Evolutionary conservation across 371 early-diverging fungal species (phyloP), one percentile per base, ranked within the genome.

Genomic region (Cokeromyces recurvatus): DNA sequence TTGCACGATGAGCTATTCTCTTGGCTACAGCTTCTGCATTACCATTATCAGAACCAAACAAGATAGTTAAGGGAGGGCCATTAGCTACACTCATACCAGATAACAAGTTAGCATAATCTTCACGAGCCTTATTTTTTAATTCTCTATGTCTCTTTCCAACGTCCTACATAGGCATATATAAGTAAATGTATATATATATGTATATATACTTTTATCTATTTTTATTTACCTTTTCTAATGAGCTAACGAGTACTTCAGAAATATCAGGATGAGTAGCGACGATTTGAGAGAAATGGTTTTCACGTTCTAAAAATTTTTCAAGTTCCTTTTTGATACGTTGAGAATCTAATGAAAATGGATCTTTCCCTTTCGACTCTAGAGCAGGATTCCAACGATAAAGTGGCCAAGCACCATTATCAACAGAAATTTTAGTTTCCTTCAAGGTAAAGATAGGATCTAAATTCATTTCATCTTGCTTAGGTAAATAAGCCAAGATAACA

Each of bases 331-430:
- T 88, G 66, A 92, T 82, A 60, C 81, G 79, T 56, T 87, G 90
- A 27, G 91, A 92, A 62, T 94, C 94, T 29, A 94, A 71, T 39
- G 71, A 60, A 75, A 94, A 92, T 31, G 85, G 74, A 40, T 77
- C 77, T 52, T 84, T 73, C 32, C 75, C 72, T 50, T 84, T 66
- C 34, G 61, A 69, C 24, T 79, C 74, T 39, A 78, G 43, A 11
- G 66, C 46, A 40, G 96, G 96, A 63, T 91, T 84, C 90, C 91
- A 95, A 47, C 96, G 88, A 77, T 93, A 95, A 48, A 95, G 68
- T 19, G 96, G 92, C 93, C 94, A 94, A 44, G 87, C 77, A 16
- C 94, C 95, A 44, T 78, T 79, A 55, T 95, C 95, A 43, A 95
- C 87, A 11, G 89, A 88, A 35, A 83, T 61, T 81, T 95, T 94